Percentiles rank a stretch among this genome's conserved stretches.
Conservation (phyloP, 805 yeast species). For the Candida boleticola region DNA sequence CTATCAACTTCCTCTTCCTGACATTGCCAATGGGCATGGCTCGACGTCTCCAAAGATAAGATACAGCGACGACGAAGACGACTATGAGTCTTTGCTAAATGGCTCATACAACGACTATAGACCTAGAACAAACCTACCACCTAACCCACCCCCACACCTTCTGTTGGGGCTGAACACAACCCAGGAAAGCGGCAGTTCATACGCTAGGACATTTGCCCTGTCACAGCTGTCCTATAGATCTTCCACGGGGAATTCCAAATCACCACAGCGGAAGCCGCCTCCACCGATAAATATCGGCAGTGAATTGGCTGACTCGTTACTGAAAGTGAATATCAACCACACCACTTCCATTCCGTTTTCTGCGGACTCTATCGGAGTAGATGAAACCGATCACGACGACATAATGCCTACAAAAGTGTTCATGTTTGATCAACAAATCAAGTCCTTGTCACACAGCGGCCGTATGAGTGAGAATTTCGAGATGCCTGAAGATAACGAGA, state of each 20-base stretch:
- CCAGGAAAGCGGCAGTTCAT: not conserved
- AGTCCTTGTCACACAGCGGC: conserved; percentile 22
- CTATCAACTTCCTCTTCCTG: not conserved
- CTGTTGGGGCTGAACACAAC: conserved; percentile 3
- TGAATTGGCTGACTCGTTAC: not conserved
- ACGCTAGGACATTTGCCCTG: conserved; percentile 3
- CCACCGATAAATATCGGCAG: conserved; percentile 2
- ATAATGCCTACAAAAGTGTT: conserved; percentile 34
- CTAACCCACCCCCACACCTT: conserved; percentile 6
- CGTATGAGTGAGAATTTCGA: conserved; percentile 7
- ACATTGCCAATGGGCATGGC: not conserved
- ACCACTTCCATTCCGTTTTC: conserved; percentile 37
- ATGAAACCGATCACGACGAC: conserved; percentile 19
- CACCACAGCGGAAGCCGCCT: conserved; percentile 5
- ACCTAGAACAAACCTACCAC: not conserved
- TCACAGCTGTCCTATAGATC: conserved; percentile 3
- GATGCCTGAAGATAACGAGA: conserved; percentile 28
- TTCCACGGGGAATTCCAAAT: not conserved
- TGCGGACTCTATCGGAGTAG: conserved; percentile 41
- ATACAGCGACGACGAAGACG: conserved; percentile 5
- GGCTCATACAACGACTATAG: not conserved
- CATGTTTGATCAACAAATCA: conserved; percentile 32
- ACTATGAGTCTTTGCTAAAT: too few species aligned
- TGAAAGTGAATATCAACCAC: not conserved
- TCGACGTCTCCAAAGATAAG: not conserved